phyloP scores from a whole-genome alignment of 164 flowering plant genomes.

The Malania oleifera region DNA sequence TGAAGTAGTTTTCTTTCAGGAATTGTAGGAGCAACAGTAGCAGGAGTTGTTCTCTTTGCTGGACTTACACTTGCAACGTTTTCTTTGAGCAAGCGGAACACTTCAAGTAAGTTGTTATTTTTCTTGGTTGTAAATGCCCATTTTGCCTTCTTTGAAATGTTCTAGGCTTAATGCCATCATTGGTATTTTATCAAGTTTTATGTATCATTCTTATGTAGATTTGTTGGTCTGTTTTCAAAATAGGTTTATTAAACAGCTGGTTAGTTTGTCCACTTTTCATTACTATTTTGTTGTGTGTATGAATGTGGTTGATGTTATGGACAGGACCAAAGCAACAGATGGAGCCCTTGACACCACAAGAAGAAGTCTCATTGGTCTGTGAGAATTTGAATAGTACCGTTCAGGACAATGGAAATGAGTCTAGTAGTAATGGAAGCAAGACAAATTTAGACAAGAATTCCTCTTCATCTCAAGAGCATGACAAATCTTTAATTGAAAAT shows the following conservation, averaged over 20 bases:
- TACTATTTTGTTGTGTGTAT: background rate
- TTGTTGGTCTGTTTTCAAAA: background rate
- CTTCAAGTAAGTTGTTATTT: constrained; percentile 45
- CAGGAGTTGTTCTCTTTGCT: constrained; percentile 60
- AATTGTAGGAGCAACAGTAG: constrained; percentile 58
- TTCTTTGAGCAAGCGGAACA: constrained; percentile 46
- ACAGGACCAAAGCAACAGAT: constrained; percentile 52
- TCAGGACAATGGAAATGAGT: constrained; percentile 22
- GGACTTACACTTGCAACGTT: constrained; percentile 68
- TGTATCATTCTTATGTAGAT: background rate
- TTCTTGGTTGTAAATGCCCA: background rate
- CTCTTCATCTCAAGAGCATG: constrained; percentile 35
- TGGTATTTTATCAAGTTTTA: background rate
- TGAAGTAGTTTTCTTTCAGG: constrained; percentile 70
- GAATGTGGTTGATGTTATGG: constrained; percentile 7
- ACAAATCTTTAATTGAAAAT: constrained; percentile 32
- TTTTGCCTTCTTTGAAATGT: background rate
- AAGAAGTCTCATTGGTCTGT: constrained; percentile 37
- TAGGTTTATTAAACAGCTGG: no score
- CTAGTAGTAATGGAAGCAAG: constrained; percentile 23
- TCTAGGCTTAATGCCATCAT: background rate
- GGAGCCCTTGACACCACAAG: constrained; percentile 54
- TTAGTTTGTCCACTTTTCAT: background rate
- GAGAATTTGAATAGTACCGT: constrained; percentile 24
- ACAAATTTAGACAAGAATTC: constrained; percentile 43